Base-by-base conservation (phyloP, 106 monocot genomes). In the Dendrobium officinale region DNA sequence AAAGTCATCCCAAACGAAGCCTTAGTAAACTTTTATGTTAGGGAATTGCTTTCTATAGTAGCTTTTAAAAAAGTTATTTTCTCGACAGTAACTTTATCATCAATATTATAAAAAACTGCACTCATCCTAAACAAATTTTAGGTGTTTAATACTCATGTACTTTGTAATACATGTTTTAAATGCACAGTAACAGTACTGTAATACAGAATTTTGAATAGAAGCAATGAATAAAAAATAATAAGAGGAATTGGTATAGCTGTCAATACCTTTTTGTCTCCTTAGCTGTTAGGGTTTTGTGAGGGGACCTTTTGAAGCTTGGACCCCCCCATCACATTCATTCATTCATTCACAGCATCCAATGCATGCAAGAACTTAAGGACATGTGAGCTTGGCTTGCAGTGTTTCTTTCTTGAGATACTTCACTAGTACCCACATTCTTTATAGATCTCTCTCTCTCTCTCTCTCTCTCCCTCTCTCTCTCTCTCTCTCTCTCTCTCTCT, bases 371-470 rank as follows among this genome's bases (percentile, higher is more conserved):
- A 19, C 20, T 74, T 9, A 44, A n/a, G 74, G 43, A n/a, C 74
- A 74, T 74, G 74, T 74, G 74, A 74, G 40, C 20, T 74, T 72
- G 72, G 72, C 11, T 43, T 74, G 19, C 74, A 74, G 17, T 43
- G 19, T 19, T 43, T 44, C 74, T 33, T 72, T 42, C 42, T 43
- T 42, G 74, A 42, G 17, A 74, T 74, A 9, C 42, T 18, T n/a
- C 61, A 61, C n/a, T 22, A 20, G 61, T 61, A 61, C 61, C 22
- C n/a, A 61, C 61, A 61, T 61, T 61, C 51, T 13, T 13, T 51
- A 13, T 37, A 51, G 51, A 51, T 51, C 51, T 51, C 10, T 16
- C 13, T 3, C 3, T 13, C 51, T 51, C 13, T 13, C 51, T 37
- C 37, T 37, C 37, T 37, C 37, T 37, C 37, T 37, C 37, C 3